Evolutionary conservation across 106 monocot genomes (phyloP).

Genomic region (Agapanthus africanus): DNA sequence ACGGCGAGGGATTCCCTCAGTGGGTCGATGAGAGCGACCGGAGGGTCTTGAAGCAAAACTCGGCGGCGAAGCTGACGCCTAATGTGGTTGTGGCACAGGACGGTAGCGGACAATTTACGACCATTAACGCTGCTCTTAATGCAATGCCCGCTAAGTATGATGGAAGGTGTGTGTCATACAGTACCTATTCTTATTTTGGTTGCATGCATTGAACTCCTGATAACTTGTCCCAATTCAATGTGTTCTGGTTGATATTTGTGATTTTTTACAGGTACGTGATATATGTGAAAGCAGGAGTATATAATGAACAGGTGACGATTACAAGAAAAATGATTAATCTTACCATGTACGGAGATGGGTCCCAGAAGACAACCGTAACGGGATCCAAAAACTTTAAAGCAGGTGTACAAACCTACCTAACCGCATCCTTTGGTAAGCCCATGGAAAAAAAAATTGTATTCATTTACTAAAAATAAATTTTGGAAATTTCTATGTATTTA

Average conservation of each 20-base stretch:
- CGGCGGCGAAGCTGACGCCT: slow-evolving; percentile 30
- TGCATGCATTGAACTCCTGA: too few species aligned
- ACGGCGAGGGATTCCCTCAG: slow-evolving; percentile 24
- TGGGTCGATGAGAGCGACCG: slow-evolving; percentile 40
- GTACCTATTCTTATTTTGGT: too few species aligned
- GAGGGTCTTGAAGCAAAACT: slow-evolving; percentile 30
- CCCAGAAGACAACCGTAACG: slow-evolving; percentile 49
- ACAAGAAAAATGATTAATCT: slow-evolving; percentile 42
- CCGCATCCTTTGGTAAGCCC: slow-evolving; percentile 61
- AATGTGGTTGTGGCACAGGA: slow-evolving; percentile 67
- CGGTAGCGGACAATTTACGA: slow-evolving; percentile 59
- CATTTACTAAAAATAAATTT: too few species aligned
- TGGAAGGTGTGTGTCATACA: slow-evolving; percentile 44
- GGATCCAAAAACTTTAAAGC: slow-evolving; percentile 61
- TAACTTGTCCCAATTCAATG: too few species aligned
- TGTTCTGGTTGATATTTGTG: too few species aligned
- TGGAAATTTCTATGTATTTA: too few species aligned
- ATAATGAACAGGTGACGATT: slow-evolving; percentile 49
- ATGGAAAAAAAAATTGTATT: too few species aligned
- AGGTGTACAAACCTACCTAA: slow-evolving; percentile 51
- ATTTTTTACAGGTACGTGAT: slow-evolving; percentile 56
- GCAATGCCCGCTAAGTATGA: slow-evolving; percentile 37
- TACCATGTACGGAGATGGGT: slow-evolving; percentile 73
- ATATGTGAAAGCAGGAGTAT: slow-evolving; percentile 67
- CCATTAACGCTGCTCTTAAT: slow-evolving; percentile 53